Base-by-base conservation (phyloP, 108 stramenopile genomes). In the Stephanodiscus minutulus region DNA sequence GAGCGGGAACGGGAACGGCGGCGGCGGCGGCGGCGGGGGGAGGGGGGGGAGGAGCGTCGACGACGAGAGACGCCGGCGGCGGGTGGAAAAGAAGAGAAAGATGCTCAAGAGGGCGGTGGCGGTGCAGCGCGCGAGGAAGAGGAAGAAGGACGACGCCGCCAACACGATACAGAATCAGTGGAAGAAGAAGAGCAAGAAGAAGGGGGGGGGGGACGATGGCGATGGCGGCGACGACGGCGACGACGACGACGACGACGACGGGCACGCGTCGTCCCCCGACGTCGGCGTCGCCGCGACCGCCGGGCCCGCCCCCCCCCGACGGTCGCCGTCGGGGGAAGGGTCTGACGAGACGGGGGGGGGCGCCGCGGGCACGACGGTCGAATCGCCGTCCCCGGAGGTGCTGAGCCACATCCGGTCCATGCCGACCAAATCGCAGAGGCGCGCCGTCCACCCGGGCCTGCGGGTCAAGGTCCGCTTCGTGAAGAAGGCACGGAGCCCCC, bases 401-500 rank as follows among this genome's bases (percentile, higher is more conserved):
- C 33, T 87, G 3, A 60, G 75, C 15, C 85, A 85, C 82, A 69
- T 74, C 7, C 64, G 55, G n/a, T 24, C 49, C 22, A 55, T 85
- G 54, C 37, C 57, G 22, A 58, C 57, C n/a, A 36, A 33, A 9
- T 18, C n/a, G 12, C 57, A 58, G 33, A 31, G 57, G 1, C 29
- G 35, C 10, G 35, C 33, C 9, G 54, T 68, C n/a, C 55, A 57
- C 2, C 28, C 53, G 22, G 53, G 63, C 12, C 41, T 75, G 24
- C 74, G 62, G 12, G 31, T 66, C 25, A 64, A 83, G 74, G 88
- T 93, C 1, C 87, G 90, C 1, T 93, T 93, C 47, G 80, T 87
- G 13, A 83, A 86, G 18, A 85, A 87, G 36, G 69, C 68, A n/a
- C n/a, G n/a, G 21, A 56, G 36, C 52, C 55, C 75, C 13, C 77